Percentiles rank a stretch among this genome's conserved stretches.
phyloP scores from a whole-genome alignment of 495 filamentous ascomycete species.

The Immersiella caudata region DNA sequence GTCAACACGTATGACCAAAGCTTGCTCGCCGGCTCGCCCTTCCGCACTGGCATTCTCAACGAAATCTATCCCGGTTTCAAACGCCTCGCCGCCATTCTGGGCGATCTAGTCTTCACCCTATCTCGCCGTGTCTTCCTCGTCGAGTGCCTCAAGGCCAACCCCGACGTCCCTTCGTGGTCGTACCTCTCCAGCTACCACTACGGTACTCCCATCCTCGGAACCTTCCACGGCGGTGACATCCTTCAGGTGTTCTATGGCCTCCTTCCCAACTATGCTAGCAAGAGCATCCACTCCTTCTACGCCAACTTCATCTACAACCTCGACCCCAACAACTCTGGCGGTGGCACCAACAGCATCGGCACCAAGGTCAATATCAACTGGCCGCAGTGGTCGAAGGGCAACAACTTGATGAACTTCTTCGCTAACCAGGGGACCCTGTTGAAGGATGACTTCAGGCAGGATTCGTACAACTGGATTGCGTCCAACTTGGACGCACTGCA shows the following conservation, averaged over 20 bases:
- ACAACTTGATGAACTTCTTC: slow-evolving; percentile 62
- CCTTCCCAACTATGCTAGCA: slow-evolving; percentile 62
- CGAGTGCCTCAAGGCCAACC: slow-evolving; percentile 43
- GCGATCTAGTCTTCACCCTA: slow-evolving; percentile 68
- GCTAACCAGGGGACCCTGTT: slow-evolving; percentile 48
- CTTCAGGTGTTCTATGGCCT: slow-evolving; percentile 67
- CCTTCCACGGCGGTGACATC: slow-evolving; percentile 70
- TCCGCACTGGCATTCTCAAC: slow-evolving; percentile 63
- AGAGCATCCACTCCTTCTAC: slow-evolving; percentile 63
- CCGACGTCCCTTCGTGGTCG: slow-evolving; percentile 65
- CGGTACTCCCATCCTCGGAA: slow-evolving; percentile 70
- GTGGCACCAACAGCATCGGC: slow-evolving; percentile 34
- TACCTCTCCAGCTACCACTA: slow-evolving; percentile 71
- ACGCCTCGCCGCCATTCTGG: slow-evolving; percentile 73
- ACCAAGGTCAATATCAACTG: slow-evolving; percentile 50
- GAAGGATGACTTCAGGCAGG: slow-evolving; percentile 61
- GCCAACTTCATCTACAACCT: slow-evolving; percentile 65
- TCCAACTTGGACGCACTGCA: slow-evolving; percentile 50
- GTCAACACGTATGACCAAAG: slow-evolving; percentile 60
- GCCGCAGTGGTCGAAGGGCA: slow-evolving; percentile 61
- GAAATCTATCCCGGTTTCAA: slow-evolving; percentile 76
- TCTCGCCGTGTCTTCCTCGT: slow-evolving; percentile 62
- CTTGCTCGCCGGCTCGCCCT: slow-evolving; percentile 61
- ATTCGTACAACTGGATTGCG: slow-evolving; percentile 52
- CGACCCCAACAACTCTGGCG: slow-evolving; percentile 61